phyloP scores from a whole-genome alignment of 106 monocot genomes.

The Chionographis japonica region DNA sequence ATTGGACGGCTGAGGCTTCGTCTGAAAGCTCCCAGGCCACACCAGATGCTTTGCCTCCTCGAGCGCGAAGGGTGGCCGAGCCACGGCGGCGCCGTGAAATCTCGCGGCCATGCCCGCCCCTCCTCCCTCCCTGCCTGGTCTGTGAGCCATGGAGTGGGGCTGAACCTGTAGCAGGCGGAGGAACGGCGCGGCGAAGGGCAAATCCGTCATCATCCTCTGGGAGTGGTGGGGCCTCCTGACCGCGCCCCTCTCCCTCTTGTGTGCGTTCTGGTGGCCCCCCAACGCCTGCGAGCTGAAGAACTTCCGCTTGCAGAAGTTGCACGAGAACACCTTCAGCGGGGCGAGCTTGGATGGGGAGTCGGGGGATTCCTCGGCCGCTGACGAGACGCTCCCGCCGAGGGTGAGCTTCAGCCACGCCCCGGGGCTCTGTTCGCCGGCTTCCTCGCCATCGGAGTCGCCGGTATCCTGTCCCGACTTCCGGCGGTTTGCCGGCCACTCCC shows the following conservation, averaged over 20 bases:
- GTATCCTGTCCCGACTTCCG: neutral
- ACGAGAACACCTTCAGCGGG: constrained; percentile 61
- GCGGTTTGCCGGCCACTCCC: constrained; percentile 5
- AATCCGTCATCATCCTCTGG: constrained; percentile 23
- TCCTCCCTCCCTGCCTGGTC: constrained; percentile 15
- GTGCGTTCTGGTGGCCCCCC: constrained; percentile 82
- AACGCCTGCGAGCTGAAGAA: constrained; percentile 80
- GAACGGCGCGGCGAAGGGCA: constrained; percentile 16
- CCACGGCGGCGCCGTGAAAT: constrained; percentile 10
- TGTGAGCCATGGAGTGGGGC: constrained; percentile 36
- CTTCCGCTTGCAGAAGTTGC: constrained; percentile 83
- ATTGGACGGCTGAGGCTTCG: constrained; percentile 20
- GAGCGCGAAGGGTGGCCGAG: constrained; percentile 13
- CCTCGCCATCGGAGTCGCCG: neutral
- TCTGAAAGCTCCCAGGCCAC: constrained; percentile 45
- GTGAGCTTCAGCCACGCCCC: constrained; percentile 37
- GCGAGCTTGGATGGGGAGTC: constrained; percentile 2
- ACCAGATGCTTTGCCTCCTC: constrained; percentile 30
- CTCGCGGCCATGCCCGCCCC: constrained; percentile 12
- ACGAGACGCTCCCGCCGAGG: constrained; percentile 20
- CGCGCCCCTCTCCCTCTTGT: constrained; percentile 71
- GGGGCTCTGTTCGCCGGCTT: neutral
- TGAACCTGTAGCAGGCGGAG: constrained; percentile 32
- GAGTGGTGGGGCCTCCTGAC: constrained; percentile 39
- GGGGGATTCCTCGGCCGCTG: constrained; percentile 7